Base-by-base conservation (phyloP, 2,329 filamentous ascomycete genomes). In the Aspergillus pseudoglaucus region DNA sequence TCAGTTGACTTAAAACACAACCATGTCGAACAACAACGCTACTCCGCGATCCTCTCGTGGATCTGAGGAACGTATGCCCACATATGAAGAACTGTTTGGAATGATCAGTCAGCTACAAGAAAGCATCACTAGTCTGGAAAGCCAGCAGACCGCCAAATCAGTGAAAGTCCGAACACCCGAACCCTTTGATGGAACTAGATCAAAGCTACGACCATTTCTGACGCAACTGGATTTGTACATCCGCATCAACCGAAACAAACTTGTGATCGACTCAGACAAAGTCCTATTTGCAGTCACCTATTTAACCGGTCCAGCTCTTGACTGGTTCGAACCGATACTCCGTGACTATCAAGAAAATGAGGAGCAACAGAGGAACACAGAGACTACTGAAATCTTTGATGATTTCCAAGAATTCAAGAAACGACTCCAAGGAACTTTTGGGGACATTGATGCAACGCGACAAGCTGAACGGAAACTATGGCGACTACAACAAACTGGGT, bases 401-500 rank as follows among this genome's bases (percentile, higher is more conserved):
- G 5, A 5, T 12, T 35, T 3, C 4, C 2, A 6, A 2, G 15
- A 35, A 15, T 35, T 39, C 18, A 39, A 39, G 20, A 45, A 45
- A 30, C 41, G 42, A 39, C 45, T 50, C 30, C 30, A 50, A 46
- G 23, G 42, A 15, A 50, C 15, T 1, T 50, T 50, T 35, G 25
- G 48, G 5, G 42, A 50, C 43, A 50, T 50, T 15, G 15, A 50
- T 9, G 15, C 40, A 4, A 22, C 25, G 22, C 2, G 20, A 14
- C 44, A 23, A 1, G 18, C 25, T 14, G 15, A 47, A 42, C 10
- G 22, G 38, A 14, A 42, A 20, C 45, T 50, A 22, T 22, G 42
- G 12, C 8, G 20, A 47, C 37, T 50, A 6, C 1, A 15, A 43
- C 38, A 50, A 37, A 50, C 35, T 1, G 25, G 44, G 23, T 50